Percentiles rank a stretch among this genome's conserved stretches.
Evolutionary conservation across 345 rosid genomes (phyloP).

Genomic region (Eucalyptus pauciflora): DNA sequence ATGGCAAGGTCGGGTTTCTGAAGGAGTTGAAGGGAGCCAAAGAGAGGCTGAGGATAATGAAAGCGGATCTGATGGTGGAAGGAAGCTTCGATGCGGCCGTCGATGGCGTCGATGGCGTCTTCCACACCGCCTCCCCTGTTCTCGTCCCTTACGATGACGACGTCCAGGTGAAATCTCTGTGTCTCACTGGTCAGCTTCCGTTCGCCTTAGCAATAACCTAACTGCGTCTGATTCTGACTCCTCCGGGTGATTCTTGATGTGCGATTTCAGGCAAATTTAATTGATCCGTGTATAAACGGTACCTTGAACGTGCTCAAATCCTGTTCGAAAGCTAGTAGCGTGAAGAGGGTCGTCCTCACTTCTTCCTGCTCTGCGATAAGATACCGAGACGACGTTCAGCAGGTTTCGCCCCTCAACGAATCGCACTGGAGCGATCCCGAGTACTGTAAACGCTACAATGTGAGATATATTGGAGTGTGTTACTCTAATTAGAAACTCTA

Average conservation of each 20-base stretch:
- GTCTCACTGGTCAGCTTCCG: not conserved
- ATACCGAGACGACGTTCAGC: constrained; percentile 45
- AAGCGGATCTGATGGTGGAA: constrained; percentile 56
- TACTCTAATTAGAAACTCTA: not conserved
- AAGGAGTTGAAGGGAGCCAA: constrained; percentile 48
- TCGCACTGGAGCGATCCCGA: constrained; percentile 85
- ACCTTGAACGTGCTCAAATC: constrained; percentile 61
- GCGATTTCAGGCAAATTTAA: constrained; percentile 34
- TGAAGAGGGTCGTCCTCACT: constrained; percentile 77
- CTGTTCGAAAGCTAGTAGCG: constrained; percentile 29
- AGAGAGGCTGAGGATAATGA: constrained; percentile 45
- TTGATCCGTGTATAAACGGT: constrained; percentile 74
- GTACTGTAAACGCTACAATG: constrained; percentile 63
- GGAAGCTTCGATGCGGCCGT: constrained; percentile 71
- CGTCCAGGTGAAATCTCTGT: constrained; percentile 22
- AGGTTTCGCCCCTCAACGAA: constrained; percentile 65
- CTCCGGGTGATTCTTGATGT: not conserved
- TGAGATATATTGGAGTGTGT: not conserved
- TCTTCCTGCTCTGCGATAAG: constrained; percentile 81
- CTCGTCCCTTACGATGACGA: constrained; percentile 51
- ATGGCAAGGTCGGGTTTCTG: constrained; percentile 42
- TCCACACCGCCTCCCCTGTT: constrained; percentile 84
- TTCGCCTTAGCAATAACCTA: not conserved
- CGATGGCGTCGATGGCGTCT: constrained; percentile 71
- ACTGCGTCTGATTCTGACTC: not conserved